Base-by-base conservation (phyloP, 768 basidiomycete species). In the Pleurotus cornucopiae region DNA sequence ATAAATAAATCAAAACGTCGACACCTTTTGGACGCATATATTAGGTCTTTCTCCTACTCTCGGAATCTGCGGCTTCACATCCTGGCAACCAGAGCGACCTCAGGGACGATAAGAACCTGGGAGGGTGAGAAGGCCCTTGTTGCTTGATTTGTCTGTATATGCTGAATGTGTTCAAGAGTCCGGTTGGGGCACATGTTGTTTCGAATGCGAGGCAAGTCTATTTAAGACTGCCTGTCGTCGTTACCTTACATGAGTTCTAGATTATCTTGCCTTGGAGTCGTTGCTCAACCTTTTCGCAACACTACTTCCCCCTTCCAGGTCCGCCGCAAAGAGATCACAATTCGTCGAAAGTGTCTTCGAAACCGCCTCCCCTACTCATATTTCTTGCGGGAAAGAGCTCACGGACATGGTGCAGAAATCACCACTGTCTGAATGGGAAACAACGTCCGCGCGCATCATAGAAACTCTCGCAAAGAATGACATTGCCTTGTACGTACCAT, bases 251-350 rank as follows among this genome's bases (percentile, higher is more conserved):
- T 34, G 30, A 47, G 7, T 30, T 14, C 46, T 43, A 85, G 86
- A 82, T 54, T 85, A 77, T 61, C 68, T 86, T 14, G 75, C 77
- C 12, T 66, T 85, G 43, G 86, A 88, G 63, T 73, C 77, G 13
- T 72, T 85, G 3, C 64, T 86, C 43, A 77, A 80, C 52, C 61
- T 88, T 0, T 78, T 86, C 62, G 84, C 78, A 34, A 77, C 78
- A 40, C 67, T 85, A 12, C 66, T 86, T 21, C 82, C 84, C 14
- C 65, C 70, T 4, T 69, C 73, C 48, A 65, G 63, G n/a, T 68
- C 66, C 7, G 57, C 63, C 1, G 44, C 26, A 39, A 73, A 71
- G 59, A 74, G 83, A 49, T 60, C 67, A 9, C 63, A 71, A 34
- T 87, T 83, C 59, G 75, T 85, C 49, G 72, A 74, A 39, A 72